Evolutionary conservation across 2,329 filamentous ascomycete genomes (phyloP).

Genomic region (Emergomyces pasteurianus): DNA sequence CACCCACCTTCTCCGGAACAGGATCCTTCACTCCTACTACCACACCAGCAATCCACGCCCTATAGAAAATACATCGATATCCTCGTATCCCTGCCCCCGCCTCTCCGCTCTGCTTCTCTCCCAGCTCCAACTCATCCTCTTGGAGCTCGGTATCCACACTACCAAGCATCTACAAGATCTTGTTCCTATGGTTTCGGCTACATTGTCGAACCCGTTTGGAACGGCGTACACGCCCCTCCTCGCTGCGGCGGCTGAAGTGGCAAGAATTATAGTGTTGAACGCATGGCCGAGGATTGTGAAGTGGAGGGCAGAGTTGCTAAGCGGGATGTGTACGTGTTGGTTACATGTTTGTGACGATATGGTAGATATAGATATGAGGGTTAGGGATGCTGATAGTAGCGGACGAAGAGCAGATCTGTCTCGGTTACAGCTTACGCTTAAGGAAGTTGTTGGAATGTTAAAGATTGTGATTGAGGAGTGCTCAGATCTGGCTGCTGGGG

Average conservation of each 20-base stretch:
- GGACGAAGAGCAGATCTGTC: slow-evolving; percentile 8
- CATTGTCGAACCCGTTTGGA: slow-evolving; percentile 59
- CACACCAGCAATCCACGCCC: slow-evolving; percentile 35
- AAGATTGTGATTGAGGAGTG: slow-evolving; percentile 16
- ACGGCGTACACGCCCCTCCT: slow-evolving; percentile 44
- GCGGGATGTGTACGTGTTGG: slow-evolving; percentile 52
- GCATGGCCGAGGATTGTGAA: slow-evolving; percentile 57
- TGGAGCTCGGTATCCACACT: slow-evolving; percentile 25
- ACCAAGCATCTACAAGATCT: slow-evolving; percentile 44
- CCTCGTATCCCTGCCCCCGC: slow-evolving; percentile 29
- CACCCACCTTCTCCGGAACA: slow-evolving; percentile 21
- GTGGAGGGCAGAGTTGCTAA: slow-evolving; percentile 53
- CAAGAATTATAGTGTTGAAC: slow-evolving; percentile 48
- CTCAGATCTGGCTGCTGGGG: neutral
- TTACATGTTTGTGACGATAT: slow-evolving; percentile 38
- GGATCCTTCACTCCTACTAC: slow-evolving; percentile 28
- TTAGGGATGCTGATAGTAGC: neutral
- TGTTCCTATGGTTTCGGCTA: slow-evolving; percentile 52
- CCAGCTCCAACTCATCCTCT: slow-evolving; percentile 18
- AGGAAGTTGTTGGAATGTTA: slow-evolving; percentile 18
- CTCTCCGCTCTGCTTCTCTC: slow-evolving; percentile 38
- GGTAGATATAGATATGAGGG: slow-evolving; percentile 2
- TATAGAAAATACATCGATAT: slow-evolving; percentile 32
- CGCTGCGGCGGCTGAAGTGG: slow-evolving; percentile 38
- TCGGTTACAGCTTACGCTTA: slow-evolving; percentile 18